Conservation (phyloP, 2,329 filamentous ascomycete species). For the Aspergillus hortae region DNA sequence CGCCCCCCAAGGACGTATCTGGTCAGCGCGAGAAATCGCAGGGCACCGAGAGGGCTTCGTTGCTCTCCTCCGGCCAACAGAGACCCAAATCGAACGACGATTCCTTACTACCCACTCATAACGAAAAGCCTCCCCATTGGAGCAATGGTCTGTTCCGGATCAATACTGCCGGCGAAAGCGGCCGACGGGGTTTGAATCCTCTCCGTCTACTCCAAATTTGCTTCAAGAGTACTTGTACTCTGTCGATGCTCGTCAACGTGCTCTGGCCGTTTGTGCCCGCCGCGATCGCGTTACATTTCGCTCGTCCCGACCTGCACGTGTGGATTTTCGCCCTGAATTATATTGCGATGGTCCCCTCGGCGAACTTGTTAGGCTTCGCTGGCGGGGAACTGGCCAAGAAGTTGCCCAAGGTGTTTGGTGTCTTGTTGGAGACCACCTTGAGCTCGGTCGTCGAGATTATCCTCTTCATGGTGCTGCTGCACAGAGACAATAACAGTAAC, state of each 20-base stretch:
- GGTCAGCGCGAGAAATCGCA: constrained; percentile 7
- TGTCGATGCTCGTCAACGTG: constrained; percentile 64
- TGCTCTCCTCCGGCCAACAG: constrained; percentile 9
- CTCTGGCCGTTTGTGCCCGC: constrained; percentile 73
- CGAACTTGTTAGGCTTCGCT: constrained; percentile 72
- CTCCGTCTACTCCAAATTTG: constrained; percentile 61
- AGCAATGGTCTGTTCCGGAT: constrained; percentile 30
- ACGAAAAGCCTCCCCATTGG: constrained; percentile 14
- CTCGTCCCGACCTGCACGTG: constrained; percentile 54
- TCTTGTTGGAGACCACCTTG: constrained; percentile 53
- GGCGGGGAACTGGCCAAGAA: constrained; percentile 70
- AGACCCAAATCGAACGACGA: constrained; percentile 13
- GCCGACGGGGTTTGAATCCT: constrained; percentile 63
- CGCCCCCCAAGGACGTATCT: not conserved
- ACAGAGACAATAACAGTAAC: constrained; percentile 46
- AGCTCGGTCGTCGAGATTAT: constrained; percentile 79
- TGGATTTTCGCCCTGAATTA: constrained; percentile 69
- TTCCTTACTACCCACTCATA: constrained; percentile 25
- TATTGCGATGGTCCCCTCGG: constrained; percentile 72
- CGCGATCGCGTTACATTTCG: constrained; percentile 63
- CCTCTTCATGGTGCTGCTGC: constrained; percentile 73
- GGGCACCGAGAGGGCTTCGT: constrained; percentile 2
- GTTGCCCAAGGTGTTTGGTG: constrained; percentile 64
- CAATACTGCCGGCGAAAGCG: constrained; percentile 59
- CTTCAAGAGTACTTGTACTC: constrained; percentile 60